A percentile compares a stretch with the other conserved stretches of the same genome.
Conservation (phyloP, 2,329 filamentous ascomycete genomes). For the Purpureocillium lavendulum region DNA sequence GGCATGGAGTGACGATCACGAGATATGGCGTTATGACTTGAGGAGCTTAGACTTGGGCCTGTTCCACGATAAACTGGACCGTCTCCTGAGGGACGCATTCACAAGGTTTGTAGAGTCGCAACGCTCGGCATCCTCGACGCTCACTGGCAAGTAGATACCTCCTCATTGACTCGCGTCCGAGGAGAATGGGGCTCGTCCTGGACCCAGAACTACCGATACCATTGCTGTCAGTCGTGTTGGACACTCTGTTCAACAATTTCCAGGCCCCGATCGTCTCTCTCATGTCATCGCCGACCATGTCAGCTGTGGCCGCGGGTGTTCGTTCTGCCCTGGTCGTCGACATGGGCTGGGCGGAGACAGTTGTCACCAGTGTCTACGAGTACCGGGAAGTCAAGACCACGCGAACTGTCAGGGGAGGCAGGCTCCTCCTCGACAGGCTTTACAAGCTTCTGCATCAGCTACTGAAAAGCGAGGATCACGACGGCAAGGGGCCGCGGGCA, state of each 20-base stretch:
- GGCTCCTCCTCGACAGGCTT: conserved; percentile 60
- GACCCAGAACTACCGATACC: conserved; percentile 72
- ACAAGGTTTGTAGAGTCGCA: conserved; percentile 46
- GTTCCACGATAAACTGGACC: conserved; percentile 79
- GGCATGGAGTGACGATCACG: conserved; percentile 54
- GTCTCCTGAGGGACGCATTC: conserved; percentile 72
- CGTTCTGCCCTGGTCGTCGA: conserved; percentile 83
- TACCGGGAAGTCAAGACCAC: conserved; percentile 70
- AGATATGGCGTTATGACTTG: conserved; percentile 76
- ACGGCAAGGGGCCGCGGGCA: conserved; percentile 22
- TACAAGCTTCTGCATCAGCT: conserved; percentile 47
- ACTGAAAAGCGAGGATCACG: conserved; percentile 18
- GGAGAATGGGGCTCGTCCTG: conserved; percentile 66
- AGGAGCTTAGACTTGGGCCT: conserved; percentile 66
- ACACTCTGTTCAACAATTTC: conserved; percentile 73
- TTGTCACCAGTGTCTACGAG: conserved; percentile 81
- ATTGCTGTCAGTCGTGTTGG: conserved; percentile 65
- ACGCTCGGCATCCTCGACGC: neutral
- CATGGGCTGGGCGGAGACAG: conserved; percentile 86
- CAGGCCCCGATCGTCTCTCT: conserved; percentile 75
- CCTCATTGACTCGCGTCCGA: conserved; percentile 66
- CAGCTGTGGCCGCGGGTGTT: conserved; percentile 69
- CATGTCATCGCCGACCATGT: conserved; percentile 67
- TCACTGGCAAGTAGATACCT: conserved; percentile 38
- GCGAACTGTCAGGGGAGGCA: conserved; percentile 68